Evolutionary conservation across 139 green algal genomes (phyloP).

Genomic region (Chlamydomonas asymmetrica): DNA sequence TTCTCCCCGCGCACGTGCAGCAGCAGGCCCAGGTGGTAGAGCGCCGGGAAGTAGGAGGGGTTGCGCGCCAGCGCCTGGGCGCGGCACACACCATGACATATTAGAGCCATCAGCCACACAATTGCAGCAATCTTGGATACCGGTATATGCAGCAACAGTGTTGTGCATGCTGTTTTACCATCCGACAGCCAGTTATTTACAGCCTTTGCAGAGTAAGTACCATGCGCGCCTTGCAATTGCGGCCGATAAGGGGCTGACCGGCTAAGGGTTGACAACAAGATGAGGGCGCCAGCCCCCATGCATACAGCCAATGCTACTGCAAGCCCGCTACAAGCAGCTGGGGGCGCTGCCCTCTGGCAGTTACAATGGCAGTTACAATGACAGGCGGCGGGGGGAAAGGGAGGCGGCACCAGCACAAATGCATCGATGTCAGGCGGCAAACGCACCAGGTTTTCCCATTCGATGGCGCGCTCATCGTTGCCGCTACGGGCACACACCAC

Average conservation of each 20-base stretch:
- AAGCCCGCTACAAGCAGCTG: no score
- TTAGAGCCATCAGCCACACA: neutral
- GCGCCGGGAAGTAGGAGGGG: constrained; percentile 39
- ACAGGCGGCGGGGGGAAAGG: no score
- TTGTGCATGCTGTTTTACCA: neutral
- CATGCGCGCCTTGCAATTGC: neutral
- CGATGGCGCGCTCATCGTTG: constrained; percentile 12
- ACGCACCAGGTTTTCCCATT: constrained; percentile 24
- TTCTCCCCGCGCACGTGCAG: constrained; percentile 34
- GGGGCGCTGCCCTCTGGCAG: no score
- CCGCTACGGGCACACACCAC: constrained; percentile 18
- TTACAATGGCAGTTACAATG: no score
- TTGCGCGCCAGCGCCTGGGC: constrained; percentile 35
- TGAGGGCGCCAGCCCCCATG: no score
- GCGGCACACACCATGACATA: constrained; percentile 8
- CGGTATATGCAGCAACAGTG: neutral
- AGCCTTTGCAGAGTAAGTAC: no score
- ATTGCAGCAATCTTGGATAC: neutral
- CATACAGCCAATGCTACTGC: no score
- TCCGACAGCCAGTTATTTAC: neutral
- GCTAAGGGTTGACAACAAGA: no score
- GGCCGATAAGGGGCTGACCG: neutral
- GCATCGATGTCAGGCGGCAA: no score
- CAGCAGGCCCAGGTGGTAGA: constrained; percentile 45
- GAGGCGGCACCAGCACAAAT: no score